A percentile compares a stretch with the other conserved stretches of the same genome.
phyloP scores from a whole-genome alignment of 83 land plant species.

The Picea abies region DNA sequence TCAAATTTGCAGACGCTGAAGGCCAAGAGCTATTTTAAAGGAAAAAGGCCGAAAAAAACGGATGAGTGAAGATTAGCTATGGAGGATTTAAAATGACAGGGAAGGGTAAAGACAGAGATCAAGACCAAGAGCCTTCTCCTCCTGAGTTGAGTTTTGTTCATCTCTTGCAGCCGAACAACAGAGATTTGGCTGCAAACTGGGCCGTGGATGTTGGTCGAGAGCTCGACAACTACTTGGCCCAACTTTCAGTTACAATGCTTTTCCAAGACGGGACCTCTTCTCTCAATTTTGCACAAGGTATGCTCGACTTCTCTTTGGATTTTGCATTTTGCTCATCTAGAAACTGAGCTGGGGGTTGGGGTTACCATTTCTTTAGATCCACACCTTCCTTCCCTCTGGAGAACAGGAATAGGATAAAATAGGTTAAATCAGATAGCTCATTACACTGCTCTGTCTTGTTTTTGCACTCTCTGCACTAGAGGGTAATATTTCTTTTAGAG shows the following conservation, averaged over 20 bases:
- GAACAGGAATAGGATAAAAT: background rate
- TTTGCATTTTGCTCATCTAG: background rate
- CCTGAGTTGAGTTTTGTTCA: slow-evolving; percentile 20
- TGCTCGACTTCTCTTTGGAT: background rate
- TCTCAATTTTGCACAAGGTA: slow-evolving; percentile 95
- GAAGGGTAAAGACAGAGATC: background rate
- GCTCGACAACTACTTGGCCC: slow-evolving; percentile 77
- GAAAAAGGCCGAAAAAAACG: background rate
- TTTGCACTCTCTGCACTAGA: no score
- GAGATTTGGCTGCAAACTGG: slow-evolving; percentile 87
- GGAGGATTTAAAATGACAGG: slow-evolving; percentile 7
- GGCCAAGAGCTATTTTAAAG: background rate
- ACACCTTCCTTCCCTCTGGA: background rate
- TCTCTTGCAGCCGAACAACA: slow-evolving; percentile 64
- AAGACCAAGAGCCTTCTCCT: background rate
- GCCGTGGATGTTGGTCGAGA: slow-evolving; percentile 80
- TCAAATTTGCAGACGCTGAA: background rate
- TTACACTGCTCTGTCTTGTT: no score
- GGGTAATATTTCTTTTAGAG: no score
- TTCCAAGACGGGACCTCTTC: slow-evolving; percentile 35
- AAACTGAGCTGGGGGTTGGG: background rate
- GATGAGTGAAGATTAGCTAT: background rate
- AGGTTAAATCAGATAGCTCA: no score
- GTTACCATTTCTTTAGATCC: background rate
- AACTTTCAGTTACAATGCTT: slow-evolving; percentile 66